Base-by-base conservation (phyloP, 371 early-diverging fungal species). In the Mycotypha africana region DNA sequence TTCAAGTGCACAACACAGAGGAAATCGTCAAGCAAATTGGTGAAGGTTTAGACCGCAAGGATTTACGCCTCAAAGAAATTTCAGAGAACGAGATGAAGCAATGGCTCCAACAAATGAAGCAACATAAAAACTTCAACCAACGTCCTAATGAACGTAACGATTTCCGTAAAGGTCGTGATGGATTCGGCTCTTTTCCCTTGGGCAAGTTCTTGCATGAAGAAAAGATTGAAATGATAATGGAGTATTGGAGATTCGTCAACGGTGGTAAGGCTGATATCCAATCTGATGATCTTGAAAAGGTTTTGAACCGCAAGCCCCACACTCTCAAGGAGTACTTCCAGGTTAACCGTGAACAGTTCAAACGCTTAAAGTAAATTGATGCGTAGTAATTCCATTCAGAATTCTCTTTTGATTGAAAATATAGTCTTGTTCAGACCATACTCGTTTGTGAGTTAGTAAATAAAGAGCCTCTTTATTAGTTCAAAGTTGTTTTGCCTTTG, bases 311-410 rank as follows among this genome's bases (percentile, higher is more conserved):
- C 24, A 39, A 67, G 9, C 67, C 72, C 35, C 54, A 51, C 2
- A 47, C 33, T 14, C 19, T 71, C 34, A 51, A 51, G 24, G 32
- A 62, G 4, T 71, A 62, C 38, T 62, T 67, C 23, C 35, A 65
- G 35, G 51, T 43, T 36, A 71, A 71, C 45, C 67, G 67, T 17
- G 58, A 67, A 2, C 43, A 65, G 14, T 67, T 71, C 54, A 61
- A 45, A n/a, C 50, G 47, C 5, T 60, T 66, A 38, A 60, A 55
- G 46, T 60, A 55, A 60, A 51, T n/a, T n/a, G n/a, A n/a, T n/a
- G n/a, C n/a, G n/a, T n/a, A n/a, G n/a, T n/a, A n/a, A n/a, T n/a
- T n/a, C n/a, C n/a, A n/a, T n/a, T n/a, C n/a, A n/a, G n/a, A n/a
- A n/a, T n/a, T n/a, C n/a, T n/a, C n/a, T n/a, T n/a, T n/a, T n/a